Percentiles rank a stretch among this genome's conserved stretches.
These are phyloP conservation scores for Hyparrhenia diplandra DNA, from an alignment of 176 grass and related monocot species.

Conservation along the genomic window DNA sequence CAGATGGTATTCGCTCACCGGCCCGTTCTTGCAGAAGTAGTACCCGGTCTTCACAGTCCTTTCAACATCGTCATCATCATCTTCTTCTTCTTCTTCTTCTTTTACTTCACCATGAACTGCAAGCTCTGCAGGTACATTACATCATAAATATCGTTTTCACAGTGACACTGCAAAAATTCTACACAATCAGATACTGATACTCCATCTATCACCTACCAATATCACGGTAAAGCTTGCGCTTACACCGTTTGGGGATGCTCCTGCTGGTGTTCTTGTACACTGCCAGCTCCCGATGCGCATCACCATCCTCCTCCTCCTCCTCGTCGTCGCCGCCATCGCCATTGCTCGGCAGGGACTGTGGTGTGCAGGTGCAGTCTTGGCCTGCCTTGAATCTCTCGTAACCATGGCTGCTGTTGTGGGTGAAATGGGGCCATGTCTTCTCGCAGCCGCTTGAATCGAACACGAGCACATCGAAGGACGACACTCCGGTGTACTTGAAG, in stretches of 20 bases:
- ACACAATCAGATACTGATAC: neutral
- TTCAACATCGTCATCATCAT: neutral
- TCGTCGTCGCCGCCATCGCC: neutral
- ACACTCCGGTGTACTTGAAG: constrained; percentile 34
- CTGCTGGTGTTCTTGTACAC: neutral
- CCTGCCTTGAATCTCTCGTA: neutral
- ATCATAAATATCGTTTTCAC: neutral
- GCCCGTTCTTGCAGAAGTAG: constrained; percentile 45
- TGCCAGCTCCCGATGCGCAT: neutral
- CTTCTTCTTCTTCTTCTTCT: neutral
- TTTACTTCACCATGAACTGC: neutral
- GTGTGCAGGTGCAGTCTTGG: neutral
- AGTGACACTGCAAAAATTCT: neutral
- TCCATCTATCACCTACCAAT: neutral
- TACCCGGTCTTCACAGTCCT: neutral
- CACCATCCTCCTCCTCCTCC: no score
- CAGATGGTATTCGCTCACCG: constrained; percentile 25
- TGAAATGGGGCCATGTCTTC: neutral
- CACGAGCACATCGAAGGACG: constrained; percentile 41
- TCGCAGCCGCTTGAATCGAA: constrained; percentile 26
- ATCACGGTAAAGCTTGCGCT: neutral
- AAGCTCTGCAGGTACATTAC: neutral
- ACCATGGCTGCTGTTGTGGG: neutral
- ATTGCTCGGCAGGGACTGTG: neutral
- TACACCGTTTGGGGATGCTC: neutral